Conservation (phyloP, 345 rosid species). For the Arabidopsis suecica region DNA sequence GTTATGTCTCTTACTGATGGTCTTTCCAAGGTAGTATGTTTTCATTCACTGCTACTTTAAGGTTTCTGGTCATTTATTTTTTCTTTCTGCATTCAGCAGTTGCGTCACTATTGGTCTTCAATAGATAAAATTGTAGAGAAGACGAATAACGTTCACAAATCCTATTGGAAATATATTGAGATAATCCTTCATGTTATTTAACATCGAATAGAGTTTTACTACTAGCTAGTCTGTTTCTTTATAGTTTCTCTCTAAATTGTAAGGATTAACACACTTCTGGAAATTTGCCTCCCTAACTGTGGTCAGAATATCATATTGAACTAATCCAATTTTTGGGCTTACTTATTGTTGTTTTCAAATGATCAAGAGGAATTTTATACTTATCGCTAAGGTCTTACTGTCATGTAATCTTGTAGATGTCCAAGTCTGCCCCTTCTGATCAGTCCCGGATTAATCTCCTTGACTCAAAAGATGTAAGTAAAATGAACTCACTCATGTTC, state of each 20-base stretch:
- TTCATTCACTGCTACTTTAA: neutral
- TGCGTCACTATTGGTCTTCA: neutral
- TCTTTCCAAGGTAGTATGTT: slow-evolving; percentile 70
- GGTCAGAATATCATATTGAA: neutral
- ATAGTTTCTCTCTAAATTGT: slow-evolving; percentile 6
- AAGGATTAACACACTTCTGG: slow-evolving; percentile 10
- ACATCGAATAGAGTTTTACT: neutral
- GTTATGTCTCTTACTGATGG: slow-evolving; percentile 96
- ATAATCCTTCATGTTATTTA: neutral
- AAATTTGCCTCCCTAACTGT: neutral
- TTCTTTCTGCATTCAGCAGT: slow-evolving; percentile 4
- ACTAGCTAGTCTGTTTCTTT: slow-evolving; percentile 15
- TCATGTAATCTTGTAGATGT: slow-evolving; percentile 69
- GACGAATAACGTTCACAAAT: neutral
- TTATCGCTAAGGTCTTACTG: slow-evolving; percentile 13
- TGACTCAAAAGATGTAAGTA: slow-evolving; percentile 89
- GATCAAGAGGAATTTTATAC: neutral
- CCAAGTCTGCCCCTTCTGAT: slow-evolving; percentile 93
- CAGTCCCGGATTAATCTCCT: slow-evolving; percentile 95
- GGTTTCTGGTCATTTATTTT: neutral
- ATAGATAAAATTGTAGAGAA: neutral
- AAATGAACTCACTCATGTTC: slow-evolving; percentile 26
- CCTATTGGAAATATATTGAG: neutral
- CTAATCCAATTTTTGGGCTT: neutral
- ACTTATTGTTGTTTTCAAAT: neutral